phyloP scores from a whole-genome alignment of 78 protist species.

The Pigoraptor vietnamica region DNA sequence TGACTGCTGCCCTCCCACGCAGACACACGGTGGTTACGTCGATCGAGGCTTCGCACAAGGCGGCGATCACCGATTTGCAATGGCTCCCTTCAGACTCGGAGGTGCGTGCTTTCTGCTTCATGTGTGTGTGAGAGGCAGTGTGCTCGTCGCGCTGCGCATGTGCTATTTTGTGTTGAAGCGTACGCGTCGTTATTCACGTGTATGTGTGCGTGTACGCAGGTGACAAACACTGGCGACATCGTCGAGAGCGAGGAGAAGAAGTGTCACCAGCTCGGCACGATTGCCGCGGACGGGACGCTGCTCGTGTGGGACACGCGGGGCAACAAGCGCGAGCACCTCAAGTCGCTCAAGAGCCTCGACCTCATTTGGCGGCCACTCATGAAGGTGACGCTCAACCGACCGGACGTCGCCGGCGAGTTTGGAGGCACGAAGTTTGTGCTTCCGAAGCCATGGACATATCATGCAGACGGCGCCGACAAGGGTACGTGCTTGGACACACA shows the following conservation, averaged over 20 bases:
- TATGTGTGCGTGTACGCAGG: background rate
- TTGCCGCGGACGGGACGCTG: background rate
- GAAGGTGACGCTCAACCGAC: background rate
- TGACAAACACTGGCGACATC: background rate
- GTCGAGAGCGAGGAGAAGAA: background rate
- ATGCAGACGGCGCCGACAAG: too few species aligned
- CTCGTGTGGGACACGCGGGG: background rate
- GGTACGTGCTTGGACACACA: too few species aligned
- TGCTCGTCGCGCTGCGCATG: background rate
- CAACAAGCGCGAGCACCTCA: background rate
- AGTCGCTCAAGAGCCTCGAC: background rate
- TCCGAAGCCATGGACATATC: too few species aligned
- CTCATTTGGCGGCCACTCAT: background rate
- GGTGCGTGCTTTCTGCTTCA: background rate
- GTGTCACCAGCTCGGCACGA: background rate
- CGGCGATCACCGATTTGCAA: background rate
- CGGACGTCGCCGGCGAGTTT: background rate
- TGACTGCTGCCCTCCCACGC: too few species aligned
- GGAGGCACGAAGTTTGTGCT: background rate
- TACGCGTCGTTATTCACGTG: background rate
- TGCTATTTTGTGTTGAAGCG: background rate
- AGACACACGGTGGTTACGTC: background rate
- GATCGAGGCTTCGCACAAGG: background rate
- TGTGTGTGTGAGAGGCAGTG: too few species aligned
- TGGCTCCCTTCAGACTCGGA: background rate